Evolutionary conservation across 352 stramenopile species (phyloP).

Genomic region (Elongisporangium undulatum): DNA sequence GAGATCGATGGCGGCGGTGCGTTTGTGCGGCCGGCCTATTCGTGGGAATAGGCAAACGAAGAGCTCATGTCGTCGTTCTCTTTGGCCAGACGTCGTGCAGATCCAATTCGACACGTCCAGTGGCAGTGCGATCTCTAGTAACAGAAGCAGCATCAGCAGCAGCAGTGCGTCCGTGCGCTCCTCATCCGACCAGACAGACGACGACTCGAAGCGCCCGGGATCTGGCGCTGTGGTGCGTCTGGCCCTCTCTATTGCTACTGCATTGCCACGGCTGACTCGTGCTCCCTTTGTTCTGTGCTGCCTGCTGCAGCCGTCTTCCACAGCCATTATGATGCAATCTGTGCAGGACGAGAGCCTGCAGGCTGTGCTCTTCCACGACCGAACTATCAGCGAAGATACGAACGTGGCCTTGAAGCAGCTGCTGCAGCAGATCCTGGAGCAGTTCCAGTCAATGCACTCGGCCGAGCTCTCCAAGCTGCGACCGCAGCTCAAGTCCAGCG

Average conservation of each 20-base stretch:
- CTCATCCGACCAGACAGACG: not conserved
- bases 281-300: not conserved
- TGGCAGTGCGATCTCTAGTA: constrained; percentile 14
- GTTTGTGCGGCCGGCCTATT: not conserved
- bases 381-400: constrained; percentile 40
- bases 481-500: constrained; percentile 35
- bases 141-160: constrained; percentile 15
- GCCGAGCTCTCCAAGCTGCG: constrained; percentile 41
- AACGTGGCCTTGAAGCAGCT: constrained; percentile 47
- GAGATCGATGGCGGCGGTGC: constrained; percentile 80
- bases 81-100: constrained; percentile 54
- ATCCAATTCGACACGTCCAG: constrained; percentile 53
- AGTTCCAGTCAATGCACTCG: constrained; percentile 39
- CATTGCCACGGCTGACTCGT: not conserved
- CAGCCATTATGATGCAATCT: constrained; percentile 40
- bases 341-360: constrained; percentile 55
- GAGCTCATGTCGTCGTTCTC: constrained; percentile 11
- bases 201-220: constrained; percentile 4
- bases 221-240: not conserved
- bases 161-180: constrained; percentile 14
- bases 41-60: not conserved
- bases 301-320: too few species aligned
- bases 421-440: constrained; percentile 44
- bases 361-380: constrained; percentile 76
- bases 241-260: constrained; percentile 3